Percentiles rank a stretch among this genome's conserved stretches.
Evolutionary conservation across 345 rosid species (phyloP).

Genomic region (Hirschfeldia incana): DNA sequence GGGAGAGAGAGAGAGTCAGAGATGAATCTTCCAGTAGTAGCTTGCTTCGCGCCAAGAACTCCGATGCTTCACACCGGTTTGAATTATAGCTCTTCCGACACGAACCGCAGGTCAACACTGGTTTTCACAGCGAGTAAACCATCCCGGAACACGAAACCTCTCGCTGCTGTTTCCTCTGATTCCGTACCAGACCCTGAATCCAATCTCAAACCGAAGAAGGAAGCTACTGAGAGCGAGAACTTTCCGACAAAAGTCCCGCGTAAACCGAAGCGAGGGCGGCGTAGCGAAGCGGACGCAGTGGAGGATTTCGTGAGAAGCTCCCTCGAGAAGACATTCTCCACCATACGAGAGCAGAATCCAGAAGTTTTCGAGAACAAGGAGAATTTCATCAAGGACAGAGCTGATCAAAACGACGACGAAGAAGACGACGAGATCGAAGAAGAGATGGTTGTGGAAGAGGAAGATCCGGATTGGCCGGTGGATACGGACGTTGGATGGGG

Average conservation of each 20-base stretch:
- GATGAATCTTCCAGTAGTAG: conserved; percentile 16
- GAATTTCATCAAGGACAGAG: conserved; percentile 53
- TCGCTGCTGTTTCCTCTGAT: conserved; percentile 48
- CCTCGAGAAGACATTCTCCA: conserved; percentile 65
- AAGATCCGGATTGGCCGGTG: conserved; percentile 79
- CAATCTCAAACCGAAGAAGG: conserved; percentile 33
- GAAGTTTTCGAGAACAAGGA: conserved; percentile 52
- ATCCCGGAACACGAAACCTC: conserved; percentile 14
- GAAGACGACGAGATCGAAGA: conserved; percentile 31
- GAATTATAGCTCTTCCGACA: background rate
- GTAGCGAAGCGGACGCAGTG: conserved; percentile 79
- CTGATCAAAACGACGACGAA: background rate
- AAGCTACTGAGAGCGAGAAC: conserved; percentile 6
- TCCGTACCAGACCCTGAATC: conserved; percentile 45
- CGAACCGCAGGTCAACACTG: background rate
- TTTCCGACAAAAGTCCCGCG: conserved; percentile 53
- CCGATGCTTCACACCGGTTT: conserved; percentile 2
- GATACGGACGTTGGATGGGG: conserved; percentile 99
- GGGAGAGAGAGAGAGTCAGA: background rate
- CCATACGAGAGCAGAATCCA: conserved; percentile 59
- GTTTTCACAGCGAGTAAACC: background rate
- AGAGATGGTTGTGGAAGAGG: conserved; percentile 79
- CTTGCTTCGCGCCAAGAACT: conserved; percentile 36
- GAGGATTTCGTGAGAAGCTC: conserved; percentile 75
- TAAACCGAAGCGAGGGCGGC: conserved; percentile 70